Evolutionary conservation across 192 early-diverging fungal genomes (phyloP).

Genomic region (Lunasporangiospora selenospora): DNA sequence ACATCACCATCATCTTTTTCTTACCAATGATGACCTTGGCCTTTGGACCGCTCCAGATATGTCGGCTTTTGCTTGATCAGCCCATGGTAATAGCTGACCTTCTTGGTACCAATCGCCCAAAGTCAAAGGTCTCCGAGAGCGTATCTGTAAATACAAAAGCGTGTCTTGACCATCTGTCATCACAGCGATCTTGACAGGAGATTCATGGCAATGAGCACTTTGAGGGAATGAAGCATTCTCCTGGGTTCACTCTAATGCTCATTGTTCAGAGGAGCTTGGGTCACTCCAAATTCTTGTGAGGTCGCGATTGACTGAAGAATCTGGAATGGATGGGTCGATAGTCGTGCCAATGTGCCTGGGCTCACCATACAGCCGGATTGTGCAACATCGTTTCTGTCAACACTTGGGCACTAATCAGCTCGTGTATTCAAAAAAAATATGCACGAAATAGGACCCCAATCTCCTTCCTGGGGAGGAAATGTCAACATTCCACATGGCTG

Average conservation of each 20-base stretch:
- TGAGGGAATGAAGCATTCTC: conserved; percentile 69
- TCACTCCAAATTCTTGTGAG: conserved; percentile 51
- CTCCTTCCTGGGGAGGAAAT: background rate
- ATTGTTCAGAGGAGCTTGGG: conserved; percentile 65
- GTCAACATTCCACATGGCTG: background rate
- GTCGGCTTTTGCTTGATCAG: conserved; percentile 64
- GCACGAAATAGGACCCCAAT: background rate
- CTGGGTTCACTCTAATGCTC: conserved; percentile 61
- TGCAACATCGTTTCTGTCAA: conserved; percentile 5
- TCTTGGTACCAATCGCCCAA: conserved; percentile 11
- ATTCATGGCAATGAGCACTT: conserved; percentile 52
- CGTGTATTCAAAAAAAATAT: conserved; percentile 1
- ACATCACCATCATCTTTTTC: background rate
- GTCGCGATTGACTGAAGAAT: conserved; percentile 55
- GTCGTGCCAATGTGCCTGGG: conserved; percentile 26
- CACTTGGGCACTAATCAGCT: background rate
- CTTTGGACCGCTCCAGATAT: no score
- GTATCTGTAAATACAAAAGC: conserved; percentile 60
- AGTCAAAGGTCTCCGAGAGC: conserved; percentile 7
- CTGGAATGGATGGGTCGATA: conserved; percentile 31
- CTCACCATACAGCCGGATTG: conserved; percentile 47
- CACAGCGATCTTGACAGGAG: conserved; percentile 70
- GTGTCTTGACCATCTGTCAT: conserved; percentile 61
- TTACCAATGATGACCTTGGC: conserved; percentile 63
- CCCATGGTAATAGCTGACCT: conserved; percentile 59